Base-by-base conservation (phyloP, 2,329 filamentous ascomycete genomes). In the Colletotrichum sp. region DNA sequence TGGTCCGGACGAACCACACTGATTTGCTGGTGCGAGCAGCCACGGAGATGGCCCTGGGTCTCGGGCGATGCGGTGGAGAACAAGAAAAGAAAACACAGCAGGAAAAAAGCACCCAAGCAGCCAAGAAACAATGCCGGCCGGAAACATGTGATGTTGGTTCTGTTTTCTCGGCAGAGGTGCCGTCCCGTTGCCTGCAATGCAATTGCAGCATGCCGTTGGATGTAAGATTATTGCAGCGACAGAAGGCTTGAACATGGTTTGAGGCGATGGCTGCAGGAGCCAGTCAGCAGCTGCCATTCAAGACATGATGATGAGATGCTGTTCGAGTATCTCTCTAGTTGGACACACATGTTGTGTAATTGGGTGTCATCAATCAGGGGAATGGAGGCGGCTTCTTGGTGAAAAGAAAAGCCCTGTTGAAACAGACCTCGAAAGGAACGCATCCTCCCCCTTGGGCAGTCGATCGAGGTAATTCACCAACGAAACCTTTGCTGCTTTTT, bases 1-100 rank as follows among this genome's bases (percentile, higher is more conserved):
- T 72, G 32, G 39, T 64, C 73, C 59, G 57, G 70, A 69, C 70
- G 57, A 64, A 76, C 32, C 57, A 65, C 26, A 65, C 26, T 64
- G 55, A 73, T 60, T 52, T 34, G 59, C 64, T 60, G 44, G 73
- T 32, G 24, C 34, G 16, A 26, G 71, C 24, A 34, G 26, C 44
- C 44, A 44, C 13, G 44, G 44, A 73, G 28, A 36, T 18, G 16
- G 32, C 39, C 26, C 12, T 76, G 16, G 30, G 24, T 55, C 39
- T 63, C n/a, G 64, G 28, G n/a, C 36, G 39, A 68, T 10, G 57
- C 8, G 49, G 39, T 57, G 52, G 70, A 24, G 69, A 73, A 73
- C 44, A 28, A 5, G 32, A 68, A 49, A 13, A 16, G 18, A 36
- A n/a, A 71, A 36, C n/a, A 32, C 32, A 12, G 18, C 28, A 26